Base-by-base conservation (phyloP, 2,329 filamentous ascomycete genomes). In the Podosphaera fusca region DNA sequence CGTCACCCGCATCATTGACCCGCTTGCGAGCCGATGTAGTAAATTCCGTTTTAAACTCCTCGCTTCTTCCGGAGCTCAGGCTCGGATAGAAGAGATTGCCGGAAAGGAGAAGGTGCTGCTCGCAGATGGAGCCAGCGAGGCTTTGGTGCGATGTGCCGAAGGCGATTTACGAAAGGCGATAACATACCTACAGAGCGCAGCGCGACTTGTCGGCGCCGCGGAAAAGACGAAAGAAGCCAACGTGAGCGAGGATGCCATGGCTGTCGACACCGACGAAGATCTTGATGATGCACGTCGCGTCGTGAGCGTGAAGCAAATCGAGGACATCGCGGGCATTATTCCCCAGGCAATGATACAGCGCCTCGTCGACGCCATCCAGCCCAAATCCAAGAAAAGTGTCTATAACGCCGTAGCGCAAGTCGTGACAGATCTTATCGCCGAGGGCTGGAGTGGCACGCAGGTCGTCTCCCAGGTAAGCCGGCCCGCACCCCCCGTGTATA, bases 1-100 rank as follows among this genome's bases (percentile, higher is more conserved):
- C 66, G 92, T 98, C 51, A 96, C 92, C 2, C 77, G 92, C 59
- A 98, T 99, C 67, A 98, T 98, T 65, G 92, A 98, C 67, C 94
- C 92, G 5, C 73, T 99, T 30, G 92, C 92, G 1, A 88, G 82
- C 68, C 79, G 92, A 64, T 99, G 92, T 73, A 88, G 82, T 70
- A 98, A 98, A 71, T 98, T 98, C 69, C 78, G 92, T 36, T 99
- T 98, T 78, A 98, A 98, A 79, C 87, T 85, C 61, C 73, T 98
- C 61, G 90, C 95, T 68, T 84, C 89, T 65, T 80, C 79, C 6
- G 94, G 94, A 66, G 87, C 92, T 6, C 82, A 81, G 64, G 79
- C 76, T 65, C 75, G 94, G 57, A 72, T 99, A 10, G 79, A 84
- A 64, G 80, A 88, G 56, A 98, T 99, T 70, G 88, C 92, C 0